Evolutionary conservation across 1,284 basidiomycete species (phyloP), one percentile per base, ranked within the genome.

Genomic region (Athelia sp.): DNA sequence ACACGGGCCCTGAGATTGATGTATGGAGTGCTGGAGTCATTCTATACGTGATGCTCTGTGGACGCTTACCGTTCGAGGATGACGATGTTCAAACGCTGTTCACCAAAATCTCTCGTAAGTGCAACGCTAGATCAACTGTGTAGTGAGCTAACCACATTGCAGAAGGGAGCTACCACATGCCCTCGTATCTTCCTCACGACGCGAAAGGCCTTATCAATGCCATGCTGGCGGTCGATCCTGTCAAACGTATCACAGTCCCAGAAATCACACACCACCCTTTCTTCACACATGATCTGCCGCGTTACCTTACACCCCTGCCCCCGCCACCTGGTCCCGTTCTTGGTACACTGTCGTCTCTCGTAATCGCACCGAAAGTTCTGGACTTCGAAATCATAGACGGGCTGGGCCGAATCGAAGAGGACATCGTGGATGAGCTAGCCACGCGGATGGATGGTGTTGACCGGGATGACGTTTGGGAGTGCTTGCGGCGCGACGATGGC

Each of bases 21-120:
- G 93, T 97, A n/a, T 98, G 94, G 94, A 93, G 89, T 59, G 90
- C 90, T 51, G 94, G 94, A 0, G 93, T 97, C 29, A 97, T 98
- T 59, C 78, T 98, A 50, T 97, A 93, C 69, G 94, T 97, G 46
- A 92, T 98, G 84, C 78, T 98, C 4, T 94, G 90, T 61, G 94
- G 94, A 11, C 76, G 89, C 46, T 75, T 97, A 36, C 94, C 94
- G 1, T 97, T 98, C 63, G 94, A 97, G 71, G 94, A 97, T 67
- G 92, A 96, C 48, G 90, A 96, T 62, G 92, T 97, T 43, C 91
- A 93, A 48, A 79, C 82, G 1, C 69, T 98, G 23, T 97, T 97
- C 73, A 86, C 88, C 55, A 96, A 96, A 73, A 97, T 97, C 59
- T 90, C 87, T 54, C 87, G 90, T 92, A 62, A 58, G 82, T 74